Percentiles rank a stretch among this genome's conserved stretches.
Evolutionary conservation across 176 grass and related monocot species (phyloP).

Genomic region (Oryza rufipogon): DNA sequence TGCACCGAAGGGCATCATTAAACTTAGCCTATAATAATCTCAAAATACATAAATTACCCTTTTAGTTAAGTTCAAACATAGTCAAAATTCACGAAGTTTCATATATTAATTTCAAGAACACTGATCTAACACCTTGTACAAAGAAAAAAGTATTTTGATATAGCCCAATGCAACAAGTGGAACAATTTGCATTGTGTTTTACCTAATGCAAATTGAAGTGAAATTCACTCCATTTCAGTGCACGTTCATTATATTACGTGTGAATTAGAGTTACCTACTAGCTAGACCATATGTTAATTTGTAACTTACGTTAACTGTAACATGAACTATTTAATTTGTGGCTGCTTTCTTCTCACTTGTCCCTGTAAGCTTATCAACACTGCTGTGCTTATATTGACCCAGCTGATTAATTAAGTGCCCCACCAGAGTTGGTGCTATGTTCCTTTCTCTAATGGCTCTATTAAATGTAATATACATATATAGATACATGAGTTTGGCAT

Average conservation of each 20-base stretch:
- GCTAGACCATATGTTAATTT: neutral
- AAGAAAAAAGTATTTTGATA: too few relatives aligned
- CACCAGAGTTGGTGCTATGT: constrained; percentile 34
- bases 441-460: constrained; percentile 23
- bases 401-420: constrained; percentile 29
- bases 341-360: neutral
- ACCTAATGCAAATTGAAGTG: neutral
- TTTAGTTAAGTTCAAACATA: too few relatives aligned
- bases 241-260: neutral
- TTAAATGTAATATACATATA: neutral
- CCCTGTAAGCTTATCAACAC: constrained; percentile 1
- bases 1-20: too few relatives aligned
- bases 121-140: too few relatives aligned
- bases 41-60: too few relatives aligned
- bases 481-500: neutral
- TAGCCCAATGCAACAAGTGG: too few relatives aligned
- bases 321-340: neutral
- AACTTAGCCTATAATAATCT: too few relatives aligned
- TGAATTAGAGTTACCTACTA: neutral
- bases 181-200: neutral
- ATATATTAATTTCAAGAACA: too few relatives aligned
- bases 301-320: neutral
- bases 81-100: too few relatives aligned
- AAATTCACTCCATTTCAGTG: neutral
- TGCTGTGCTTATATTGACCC: constrained; percentile 1